These are phyloP conservation scores for Lyophyllum decastes DNA, from an alignment of 768 basidiomycete genomes.

Conservation along the genomic window DNA sequence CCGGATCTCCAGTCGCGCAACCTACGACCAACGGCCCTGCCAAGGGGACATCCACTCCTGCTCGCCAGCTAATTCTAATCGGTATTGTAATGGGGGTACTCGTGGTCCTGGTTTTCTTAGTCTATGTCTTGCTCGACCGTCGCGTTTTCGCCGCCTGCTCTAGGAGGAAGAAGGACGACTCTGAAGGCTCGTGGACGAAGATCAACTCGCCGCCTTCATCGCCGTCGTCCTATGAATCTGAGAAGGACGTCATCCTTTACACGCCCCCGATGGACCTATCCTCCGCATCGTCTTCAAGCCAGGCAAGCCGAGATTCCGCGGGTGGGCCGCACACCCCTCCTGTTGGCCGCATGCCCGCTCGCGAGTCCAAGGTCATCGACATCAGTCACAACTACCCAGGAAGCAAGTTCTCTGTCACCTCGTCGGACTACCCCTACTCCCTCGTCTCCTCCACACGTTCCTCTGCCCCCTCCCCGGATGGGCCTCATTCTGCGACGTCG, in stretches of 20 bases:
- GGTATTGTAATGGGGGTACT: slow-evolving; percentile 17
- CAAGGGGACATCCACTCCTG: background rate
- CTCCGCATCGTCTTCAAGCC: slow-evolving; percentile 8
- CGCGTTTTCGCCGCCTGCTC: slow-evolving; percentile 8
- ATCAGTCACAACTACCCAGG: slow-evolving; percentile 27
- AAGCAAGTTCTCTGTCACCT: slow-evolving; percentile 32
- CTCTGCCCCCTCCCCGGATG: background rate
- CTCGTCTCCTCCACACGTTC: slow-evolving; percentile 10
- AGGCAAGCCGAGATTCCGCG: background rate
- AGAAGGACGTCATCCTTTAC: slow-evolving; percentile 10
- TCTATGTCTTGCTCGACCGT: slow-evolving; percentile 11
- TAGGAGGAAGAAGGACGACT: slow-evolving; percentile 5
- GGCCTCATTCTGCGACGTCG: background rate
- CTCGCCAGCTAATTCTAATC: slow-evolving; percentile 17
- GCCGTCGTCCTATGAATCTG: slow-evolving; percentile 1
- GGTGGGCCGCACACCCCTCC: slow-evolving; percentile 1
- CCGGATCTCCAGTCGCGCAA: background rate
- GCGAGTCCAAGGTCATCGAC: slow-evolving; percentile 19
- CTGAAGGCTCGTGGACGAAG: slow-evolving; percentile 4
- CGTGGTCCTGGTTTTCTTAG: slow-evolving; percentile 13
- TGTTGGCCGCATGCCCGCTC: background rate
- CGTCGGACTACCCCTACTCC: slow-evolving; percentile 30
- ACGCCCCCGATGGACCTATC: slow-evolving; percentile 2
- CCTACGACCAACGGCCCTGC: background rate
- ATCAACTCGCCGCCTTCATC: slow-evolving; percentile 12